Evolutionary conservation across 495 filamentous ascomycete species (phyloP).

Genomic region (Xylaria cubensis): DNA sequence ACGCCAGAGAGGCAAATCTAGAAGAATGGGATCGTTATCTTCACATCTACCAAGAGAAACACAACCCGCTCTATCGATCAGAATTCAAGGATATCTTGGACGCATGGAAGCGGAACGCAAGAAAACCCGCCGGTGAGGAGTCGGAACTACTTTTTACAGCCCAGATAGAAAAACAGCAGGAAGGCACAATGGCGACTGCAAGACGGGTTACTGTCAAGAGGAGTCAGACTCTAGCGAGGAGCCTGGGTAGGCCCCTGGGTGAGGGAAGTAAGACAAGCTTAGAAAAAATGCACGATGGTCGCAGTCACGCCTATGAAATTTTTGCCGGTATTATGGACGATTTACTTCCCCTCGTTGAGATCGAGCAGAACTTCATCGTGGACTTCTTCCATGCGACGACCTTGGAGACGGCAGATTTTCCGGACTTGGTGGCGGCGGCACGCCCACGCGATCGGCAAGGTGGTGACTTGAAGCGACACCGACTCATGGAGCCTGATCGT

Average conservation of each 20-base stretch:
- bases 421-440: conserved; percentile 72
- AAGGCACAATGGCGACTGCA: conserved; percentile 75
- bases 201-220: conserved; percentile 93
- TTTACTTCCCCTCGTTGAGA: conserved; percentile 76
- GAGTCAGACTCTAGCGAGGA: conserved; percentile 78
- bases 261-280: conserved; percentile 63
- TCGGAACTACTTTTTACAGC: conserved; percentile 85
- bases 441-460: conserved; percentile 70
- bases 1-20: conserved; percentile 80
- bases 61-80: conserved; percentile 76
- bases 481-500: conserved; percentile 83
- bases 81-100: conserved; percentile 81
- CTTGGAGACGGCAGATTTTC: conserved; percentile 76
- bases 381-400: conserved; percentile 93
- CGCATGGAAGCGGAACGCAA: conserved; percentile 82
- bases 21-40: conserved; percentile 81
- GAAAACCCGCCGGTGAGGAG: conserved; percentile 84
- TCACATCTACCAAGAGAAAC: conserved; percentile 77
- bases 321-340: conserved; percentile 82
- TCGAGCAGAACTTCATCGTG: conserved; percentile 93
- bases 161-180: conserved; percentile 81
- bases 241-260: conserved; percentile 69
- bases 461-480: conserved; percentile 71
- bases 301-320: conserved; percentile 78
- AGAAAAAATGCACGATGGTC: conserved; percentile 71